Percentiles rank a stretch among this genome's conserved stretches.
phyloP scores from a whole-genome alignment of 78 protist genomes.

The Protostelium mycophagum region DNA sequence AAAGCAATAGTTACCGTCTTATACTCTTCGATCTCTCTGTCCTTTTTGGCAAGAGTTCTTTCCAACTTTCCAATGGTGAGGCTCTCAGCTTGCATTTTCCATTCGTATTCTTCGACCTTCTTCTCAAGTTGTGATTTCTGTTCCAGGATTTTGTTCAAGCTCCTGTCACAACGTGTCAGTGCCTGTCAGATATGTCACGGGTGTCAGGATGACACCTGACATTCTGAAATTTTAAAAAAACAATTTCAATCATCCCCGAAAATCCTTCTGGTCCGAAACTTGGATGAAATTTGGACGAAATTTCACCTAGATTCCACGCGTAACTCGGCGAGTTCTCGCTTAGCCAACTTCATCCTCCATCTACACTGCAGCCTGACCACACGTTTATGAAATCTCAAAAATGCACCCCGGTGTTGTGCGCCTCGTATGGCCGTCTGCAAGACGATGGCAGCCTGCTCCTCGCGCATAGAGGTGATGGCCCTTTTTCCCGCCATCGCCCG shows the following conservation, averaged over 20 bases:
- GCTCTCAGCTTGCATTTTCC: constrained; percentile 31
- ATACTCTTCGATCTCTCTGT: constrained; percentile 4
- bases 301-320: constrained; percentile 50
- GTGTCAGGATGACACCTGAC: too few species aligned
- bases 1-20: neutral
- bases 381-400: neutral
- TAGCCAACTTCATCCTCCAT: constrained; percentile 61
- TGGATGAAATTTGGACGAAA: too few species aligned
- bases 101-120: constrained; percentile 43
- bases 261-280: too few species aligned
- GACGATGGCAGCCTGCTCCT: constrained; percentile 1
- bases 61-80: constrained; percentile 35
- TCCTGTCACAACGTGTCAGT: too few species aligned
- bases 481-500: constrained; percentile 10
- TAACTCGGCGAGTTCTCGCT: constrained; percentile 10
- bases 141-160: constrained; percentile 23
- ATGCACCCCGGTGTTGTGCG: neutral
- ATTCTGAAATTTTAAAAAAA: too few species aligned
- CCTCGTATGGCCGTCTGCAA: constrained; percentile 36
- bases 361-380: constrained; percentile 20
- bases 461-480: neutral
- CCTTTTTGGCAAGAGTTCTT: constrained; percentile 9
- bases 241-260: too few species aligned
- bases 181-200: too few species aligned
- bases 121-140: constrained; percentile 41